Evolutionary conservation across 2,329 filamentous ascomycete species (phyloP).

Genomic region (Fusarium foetens): DNA sequence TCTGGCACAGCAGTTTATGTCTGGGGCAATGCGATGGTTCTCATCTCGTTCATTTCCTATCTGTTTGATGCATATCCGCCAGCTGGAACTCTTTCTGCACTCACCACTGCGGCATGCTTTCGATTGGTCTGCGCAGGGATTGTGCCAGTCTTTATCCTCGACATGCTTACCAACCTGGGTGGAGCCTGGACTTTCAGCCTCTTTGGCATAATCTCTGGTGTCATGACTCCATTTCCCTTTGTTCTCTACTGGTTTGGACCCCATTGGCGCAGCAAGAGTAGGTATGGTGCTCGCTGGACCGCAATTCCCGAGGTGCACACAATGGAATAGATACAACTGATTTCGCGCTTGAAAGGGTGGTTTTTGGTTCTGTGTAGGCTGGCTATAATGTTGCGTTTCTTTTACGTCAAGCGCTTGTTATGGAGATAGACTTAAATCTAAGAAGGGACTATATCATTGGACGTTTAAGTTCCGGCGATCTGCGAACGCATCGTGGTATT

Average conservation of each 20-base stretch:
- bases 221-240: neutral
- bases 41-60: constrained; percentile 4
- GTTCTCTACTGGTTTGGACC: constrained; percentile 1
- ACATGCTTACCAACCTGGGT: neutral
- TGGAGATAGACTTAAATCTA: neutral
- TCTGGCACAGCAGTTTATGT: neutral
- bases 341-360: no score
- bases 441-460: accelerated
- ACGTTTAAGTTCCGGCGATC: neutral
- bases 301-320: neutral
- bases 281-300: neutral
- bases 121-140: neutral
- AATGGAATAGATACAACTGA: neutral
- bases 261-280: neutral
- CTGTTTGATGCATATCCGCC: constrained; percentile 1
- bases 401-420: neutral
- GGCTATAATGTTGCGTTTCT: neutral
- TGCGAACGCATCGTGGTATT: no score
- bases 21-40: constrained; percentile 1
- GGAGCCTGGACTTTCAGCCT: constrained; percentile 2
- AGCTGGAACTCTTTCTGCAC: neutral
- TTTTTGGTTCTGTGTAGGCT: no score
- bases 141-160: neutral
- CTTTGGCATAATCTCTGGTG: constrained; percentile 1
- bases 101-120: constrained; percentile 2